Conservation (phyloP, 1,284 basidiomycete genomes). For the Neonothopanus nambi region DNA sequence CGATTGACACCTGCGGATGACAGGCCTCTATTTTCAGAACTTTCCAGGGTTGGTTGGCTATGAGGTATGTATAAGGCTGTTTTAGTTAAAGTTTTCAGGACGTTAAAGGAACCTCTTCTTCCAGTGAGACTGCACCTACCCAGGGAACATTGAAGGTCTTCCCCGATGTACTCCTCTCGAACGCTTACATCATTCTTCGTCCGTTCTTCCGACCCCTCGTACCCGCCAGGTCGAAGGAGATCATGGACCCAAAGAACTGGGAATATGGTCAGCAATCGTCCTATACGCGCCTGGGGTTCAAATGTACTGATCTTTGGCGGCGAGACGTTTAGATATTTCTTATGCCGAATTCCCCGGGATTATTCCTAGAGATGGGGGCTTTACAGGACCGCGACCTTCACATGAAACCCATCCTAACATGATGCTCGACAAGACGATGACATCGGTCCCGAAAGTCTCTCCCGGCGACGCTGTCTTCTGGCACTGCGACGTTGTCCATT, state of each 20-base stretch:
- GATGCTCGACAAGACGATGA: constrained; percentile 70
- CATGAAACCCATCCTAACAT: constrained; percentile 66
- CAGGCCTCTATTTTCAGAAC: constrained; percentile 13
- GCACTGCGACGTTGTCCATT: constrained; percentile 84
- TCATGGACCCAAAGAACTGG: constrained; percentile 11
- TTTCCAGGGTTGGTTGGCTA: constrained; percentile 14
- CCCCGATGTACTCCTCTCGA: constrained; percentile 72
- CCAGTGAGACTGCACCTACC: constrained; percentile 44
- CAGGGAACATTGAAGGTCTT: constrained; percentile 83
- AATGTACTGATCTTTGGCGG: constrained; percentile 25
- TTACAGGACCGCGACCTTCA: constrained; percentile 36
- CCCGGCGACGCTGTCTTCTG: constrained; percentile 88
- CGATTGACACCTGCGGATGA: constrained; percentile 45
- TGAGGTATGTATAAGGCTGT: constrained; percentile 5
- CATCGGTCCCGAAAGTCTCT: constrained; percentile 68
- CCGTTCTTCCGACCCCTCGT: constrained; percentile 75
- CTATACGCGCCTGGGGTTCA: constrained; percentile 33
- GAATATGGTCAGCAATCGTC: constrained; percentile 1
- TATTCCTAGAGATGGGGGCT: constrained; percentile 7
- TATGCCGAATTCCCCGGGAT: constrained; percentile 12
- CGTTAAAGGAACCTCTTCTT: constrained; percentile 16
- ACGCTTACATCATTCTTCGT: constrained; percentile 80
- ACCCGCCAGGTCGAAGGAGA: constrained; percentile 20
- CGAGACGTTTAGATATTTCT: background rate
- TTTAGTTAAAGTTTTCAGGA: background rate